phyloP scores from a whole-genome alignment of 164 flowering plant genomes.

The grape (Vitis vinifera) region ASM3070453v1 NC_081808.1:24200001-24200500 shows the following conservation, averaged over 20 bases:
- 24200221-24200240: background rate
- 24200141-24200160: too few relatives aligned
- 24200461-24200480: conserved; percentile 57
- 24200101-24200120: too few relatives aligned
- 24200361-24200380: conserved; percentile 72
- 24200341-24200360: conserved; percentile 77
- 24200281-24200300: conserved; percentile 95
- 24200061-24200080: too few relatives aligned
- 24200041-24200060: too few relatives aligned
- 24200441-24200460: conserved; percentile 94
- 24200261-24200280: conserved; percentile 5
- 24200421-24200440: conserved; percentile 97
- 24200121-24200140: too few relatives aligned
- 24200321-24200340: conserved; percentile 88
- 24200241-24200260: background rate
- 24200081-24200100: too few relatives aligned
- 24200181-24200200: too few relatives aligned
- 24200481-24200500: too few relatives aligned
- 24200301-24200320: conserved; percentile 95
- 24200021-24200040: too few relatives aligned
- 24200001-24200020: too few relatives aligned
- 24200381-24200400: conserved; percentile 85
- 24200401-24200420: conserved; percentile 93
- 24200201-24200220: background rate
- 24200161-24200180: too few relatives aligned